Base-by-base conservation (phyloP, 768 basidiomycete genomes). In the Lactarius indigo region DNA sequence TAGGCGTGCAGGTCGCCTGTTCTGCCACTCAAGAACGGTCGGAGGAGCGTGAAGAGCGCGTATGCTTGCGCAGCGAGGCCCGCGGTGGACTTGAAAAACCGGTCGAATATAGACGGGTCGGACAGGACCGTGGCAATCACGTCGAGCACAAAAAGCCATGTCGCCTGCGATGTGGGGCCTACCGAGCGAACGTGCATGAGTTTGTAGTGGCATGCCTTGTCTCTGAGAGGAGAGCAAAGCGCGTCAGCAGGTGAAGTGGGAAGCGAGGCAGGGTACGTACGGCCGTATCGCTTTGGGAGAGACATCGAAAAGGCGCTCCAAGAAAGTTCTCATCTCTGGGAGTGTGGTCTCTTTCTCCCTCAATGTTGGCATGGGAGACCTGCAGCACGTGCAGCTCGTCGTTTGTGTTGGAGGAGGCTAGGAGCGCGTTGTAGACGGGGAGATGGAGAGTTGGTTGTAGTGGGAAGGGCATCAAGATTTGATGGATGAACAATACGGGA, bases 41-140 rank as follows among this genome's bases (percentile, higher is more conserved):
- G 86, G 28, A 93, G 78, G 28, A 94, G 85, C 28, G 84, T 76
- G 75, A 89, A 92, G 10, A 92, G 79, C 42, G 87, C 86, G 73
- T 90, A 20, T 1, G 42, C 20, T 44, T 20, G 20, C 7, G 8
- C 7, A 8, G 42, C 42, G 42, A 44, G 20, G 20, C n/a, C 42
- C 8, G 20, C 20, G 42, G 9, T 20, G 42, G 3, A 20, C 20
- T 44, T 44, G 75, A 89, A 92, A 10, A 92, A 79, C 42, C 87
- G 86, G 77, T 96, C 88, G 75, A 94, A 91, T 65, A 90, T 75
- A 18, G 78, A 77, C 5, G 89, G 87, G 41, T 87, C 79, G 41
- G 86, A 84, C 35, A 93, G 81, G 20, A 90, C 87, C 12, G 84
- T 78, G 7, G 84, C 82, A 66, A 92, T 86, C 35, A 83, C 77